phyloP scores from a whole-genome alignment of 2,329 filamentous ascomycete genomes.

The Trichoderma atrobrunneum region DNA sequence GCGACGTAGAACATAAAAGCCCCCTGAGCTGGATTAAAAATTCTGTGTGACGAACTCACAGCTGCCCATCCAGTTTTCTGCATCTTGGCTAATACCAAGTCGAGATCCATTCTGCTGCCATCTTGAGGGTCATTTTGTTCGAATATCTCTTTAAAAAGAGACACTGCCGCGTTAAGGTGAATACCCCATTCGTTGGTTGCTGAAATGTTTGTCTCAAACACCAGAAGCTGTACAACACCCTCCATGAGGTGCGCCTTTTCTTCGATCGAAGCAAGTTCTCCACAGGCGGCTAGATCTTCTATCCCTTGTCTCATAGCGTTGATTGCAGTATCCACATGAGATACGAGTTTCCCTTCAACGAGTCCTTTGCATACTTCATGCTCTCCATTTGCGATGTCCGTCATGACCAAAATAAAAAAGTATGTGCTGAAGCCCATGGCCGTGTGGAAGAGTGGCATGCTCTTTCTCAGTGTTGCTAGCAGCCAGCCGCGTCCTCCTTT shows the following conservation, averaged over 20 bases:
- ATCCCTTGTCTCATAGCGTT: not conserved
- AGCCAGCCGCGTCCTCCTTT: constrained; percentile 53
- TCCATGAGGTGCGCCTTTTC: constrained; percentile 34
- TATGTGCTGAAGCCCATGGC: constrained; percentile 49
- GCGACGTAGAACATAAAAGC: constrained; percentile 37
- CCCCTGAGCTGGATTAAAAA: constrained; percentile 36
- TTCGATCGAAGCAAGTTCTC: not conserved
- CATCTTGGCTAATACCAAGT: not conserved
- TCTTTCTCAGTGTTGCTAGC: constrained; percentile 47
- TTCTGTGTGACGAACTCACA: constrained; percentile 20
- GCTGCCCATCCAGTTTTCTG: not conserved
- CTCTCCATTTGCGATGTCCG: constrained; percentile 18
- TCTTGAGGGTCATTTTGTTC: not conserved
- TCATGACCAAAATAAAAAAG: constrained; percentile 42
- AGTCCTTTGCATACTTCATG: not conserved
- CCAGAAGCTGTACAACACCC: constrained; percentile 43
- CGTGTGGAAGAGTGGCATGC: constrained; percentile 49
- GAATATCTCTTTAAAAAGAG: constrained; percentile 4
- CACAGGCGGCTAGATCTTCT: not conserved
- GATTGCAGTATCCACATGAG: constrained; percentile 5
- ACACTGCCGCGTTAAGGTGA: not conserved
- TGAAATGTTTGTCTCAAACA: constrained; percentile 40
- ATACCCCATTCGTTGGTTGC: constrained; percentile 34
- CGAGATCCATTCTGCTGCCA: not conserved
- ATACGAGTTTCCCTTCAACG: not conserved